Evolutionary conservation across 176 grass and related monocot genomes (phyloP).

Genomic region (Triticum aestivum): DNA sequence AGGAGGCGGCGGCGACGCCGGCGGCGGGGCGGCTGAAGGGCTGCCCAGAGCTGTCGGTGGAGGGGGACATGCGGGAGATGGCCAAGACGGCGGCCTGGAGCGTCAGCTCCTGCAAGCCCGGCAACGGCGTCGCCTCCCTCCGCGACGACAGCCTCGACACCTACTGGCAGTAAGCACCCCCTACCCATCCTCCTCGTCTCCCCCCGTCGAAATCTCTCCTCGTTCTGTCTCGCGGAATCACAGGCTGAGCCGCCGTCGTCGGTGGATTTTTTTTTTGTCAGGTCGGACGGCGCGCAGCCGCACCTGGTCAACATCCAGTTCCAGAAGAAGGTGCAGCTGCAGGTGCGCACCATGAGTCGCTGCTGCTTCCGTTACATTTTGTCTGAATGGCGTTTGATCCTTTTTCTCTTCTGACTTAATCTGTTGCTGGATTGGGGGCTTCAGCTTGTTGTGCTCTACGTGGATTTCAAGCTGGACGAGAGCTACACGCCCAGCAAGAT

Average conservation of each 20-base stretch:
- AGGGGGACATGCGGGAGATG: slow-evolving; percentile 71
- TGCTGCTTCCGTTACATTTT: neutral
- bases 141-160: slow-evolving; percentile 82
- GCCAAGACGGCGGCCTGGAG: slow-evolving; percentile 88
- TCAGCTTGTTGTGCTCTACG: slow-evolving; percentile 83
- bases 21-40: slow-evolving; percentile 53
- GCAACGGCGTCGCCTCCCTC: slow-evolving; percentile 79
- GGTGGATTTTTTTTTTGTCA: slow-evolving; percentile 19
- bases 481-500: slow-evolving; percentile 99
- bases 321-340: slow-evolving; percentile 91
- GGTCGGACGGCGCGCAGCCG: slow-evolving; percentile 91
- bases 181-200: neutral
- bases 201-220: neutral
- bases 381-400: neutral
- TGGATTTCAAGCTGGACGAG: slow-evolving; percentile 96
- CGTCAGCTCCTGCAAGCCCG: slow-evolving; percentile 92
- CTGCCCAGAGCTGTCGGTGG: slow-evolving; percentile 49
- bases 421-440: neutral
- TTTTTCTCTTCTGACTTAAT: slow-evolving; percentile 10
- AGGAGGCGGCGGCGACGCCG: slow-evolving; percentile 51
- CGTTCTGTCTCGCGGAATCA: neutral
- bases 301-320: slow-evolving; percentile 97
- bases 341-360: slow-evolving; percentile 32
- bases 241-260: neutral
- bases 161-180: slow-evolving; percentile 58